Base-by-base conservation (phyloP, 257 asterid species). In the Nicotiana otophora region DNA sequence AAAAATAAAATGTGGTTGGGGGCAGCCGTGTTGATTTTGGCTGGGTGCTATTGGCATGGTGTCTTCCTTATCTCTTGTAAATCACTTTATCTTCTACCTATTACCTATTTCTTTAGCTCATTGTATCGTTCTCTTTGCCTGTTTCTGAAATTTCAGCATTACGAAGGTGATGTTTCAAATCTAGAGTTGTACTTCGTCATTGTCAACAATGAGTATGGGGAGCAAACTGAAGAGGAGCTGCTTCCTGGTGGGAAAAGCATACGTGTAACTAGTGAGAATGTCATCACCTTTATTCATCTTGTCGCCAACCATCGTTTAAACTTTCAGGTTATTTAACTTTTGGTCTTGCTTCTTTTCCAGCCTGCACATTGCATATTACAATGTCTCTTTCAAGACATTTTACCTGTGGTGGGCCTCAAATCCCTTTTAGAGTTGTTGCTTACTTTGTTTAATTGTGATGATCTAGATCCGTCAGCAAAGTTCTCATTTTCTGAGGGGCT, bases 391-490 rank as follows among this genome's bases (percentile, higher is more conserved):
- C 42, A 34, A 48, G 46, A 20, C 7, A 31, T 81, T 81, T 67
- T n/a, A 80, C 28, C 55, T 55, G 58, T 23, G 36, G 79, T 20
- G 79, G 48, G 61, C 51, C 48, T 57, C 23, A 12, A 42, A 72
- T 72, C 61, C 39, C 14, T 46, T 54, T 48, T 10, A 12, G 15
- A 23, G 61, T 46, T 14, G 23, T 48, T 72, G 61, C 79, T 72
- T 72, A 48, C 14, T 72, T 19, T 72, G 51, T 76, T 70, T 80
- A 36, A 66, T 19, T 82, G 23, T 84, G 42, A 64, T 87, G 66
- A 87, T 88, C 36, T 94, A 96, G 99, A 96, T 94, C 86, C 97
- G 97, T 67, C 95, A 94, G 82, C 99, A 96, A 87, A 96, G 99
- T 88, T 88, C 92, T 62, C 94, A 96, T 89, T 94, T 96, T 89